Evolutionary conservation across 768 basidiomycete species (phyloP), one percentile per base, ranked within the genome.

Genomic region (Neoboletus brunneissimus): DNA sequence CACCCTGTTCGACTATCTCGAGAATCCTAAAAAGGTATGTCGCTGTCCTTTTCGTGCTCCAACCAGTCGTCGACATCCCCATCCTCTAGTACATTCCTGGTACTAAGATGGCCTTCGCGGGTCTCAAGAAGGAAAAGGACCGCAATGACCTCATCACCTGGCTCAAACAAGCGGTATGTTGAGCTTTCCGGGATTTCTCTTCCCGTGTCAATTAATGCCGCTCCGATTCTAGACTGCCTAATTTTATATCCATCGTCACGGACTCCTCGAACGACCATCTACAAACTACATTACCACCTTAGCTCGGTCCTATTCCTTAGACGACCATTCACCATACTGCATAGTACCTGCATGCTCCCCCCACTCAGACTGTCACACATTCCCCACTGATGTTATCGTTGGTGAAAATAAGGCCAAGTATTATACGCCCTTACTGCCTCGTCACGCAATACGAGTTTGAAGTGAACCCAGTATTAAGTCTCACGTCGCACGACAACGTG

Each of bases 81-180:
- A 1, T n/a, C 10, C 27, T 44, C 44, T 56, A 91, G 89, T 94
- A 94, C 78, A 95, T 95, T 63, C 92, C 92, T 38, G 94, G 95
- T 47, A 97, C 95, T 49, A 97, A 96, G 80, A 98, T 98, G 95
- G 95, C 94, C 55, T 98, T 97, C 66, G 94, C 94, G 62, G 96
- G 96, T 67, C 77, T 98, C 72, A 98, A 98, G 88, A 98, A 98
- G 85, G 92, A 92, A 11, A 93, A 94, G 82, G 95, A 98, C 74
- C 87, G 95, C 77, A 90, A 86, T 72, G 95, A 98, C 77, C 86
- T 98, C 67, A 82, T 98, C 68, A 85, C 94, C 56, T 85, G 80
- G 72, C 79, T 95, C 66, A 90, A 90, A 80, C 82, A 86, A 50
- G 69, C 82, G 53, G 90, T 91, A 68, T 60, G 88, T 78, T 5